Evolutionary conservation across 495 filamentous ascomycete species (phyloP), one percentile per base, ranked within the genome.

Genomic region (Lepidopterella palustris): DNA sequence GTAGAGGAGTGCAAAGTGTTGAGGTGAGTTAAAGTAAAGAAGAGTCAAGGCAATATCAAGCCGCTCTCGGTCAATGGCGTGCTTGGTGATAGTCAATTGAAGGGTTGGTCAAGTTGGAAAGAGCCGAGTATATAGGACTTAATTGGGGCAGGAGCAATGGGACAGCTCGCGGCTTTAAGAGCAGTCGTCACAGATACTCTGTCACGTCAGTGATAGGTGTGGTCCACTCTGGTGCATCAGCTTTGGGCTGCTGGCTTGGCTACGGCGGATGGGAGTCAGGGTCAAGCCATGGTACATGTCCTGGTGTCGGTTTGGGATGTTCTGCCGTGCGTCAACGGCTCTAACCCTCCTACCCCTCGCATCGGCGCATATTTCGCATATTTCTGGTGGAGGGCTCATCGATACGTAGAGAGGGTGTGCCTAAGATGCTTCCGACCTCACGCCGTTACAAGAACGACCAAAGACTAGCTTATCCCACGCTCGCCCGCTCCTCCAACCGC

Each of bases 341-440:
- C 6, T 35, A 13, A 35, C 5, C 31, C n/a, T n/a, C n/a, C n/a
- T n/a, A 35, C 31, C 31, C 31, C 31, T 35, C 31, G 6, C 31
- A 35, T 35, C 31, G 31, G 31, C 31, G 31, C 6, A n/a, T n/a
- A n/a, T n/a, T n/a, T n/a, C n/a, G n/a, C n/a, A n/a, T n/a, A 35
- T 35, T 35, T 35, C 6, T 5, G 31, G 31, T 6, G 31, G 31
- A 35, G 6, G 31, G 31, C 6, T 6, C 15, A 42, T 11, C 13
- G 35, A 42, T 42, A 10, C 13, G 35, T 11, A 42, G 35, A 2
- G 35, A 42, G 10, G 35, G 35, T 18, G 35, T 42, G 9, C 13
- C 35, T 42, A 42, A 42, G 47, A 24, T 25, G 47, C 47, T 50
- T 13, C 47, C 21, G 20, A 50, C 47, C 47, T 50, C 47, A 50